Evolutionary conservation across 495 filamentous ascomycete species (phyloP).

Genomic region (Aspergillus indologenus): DNA sequence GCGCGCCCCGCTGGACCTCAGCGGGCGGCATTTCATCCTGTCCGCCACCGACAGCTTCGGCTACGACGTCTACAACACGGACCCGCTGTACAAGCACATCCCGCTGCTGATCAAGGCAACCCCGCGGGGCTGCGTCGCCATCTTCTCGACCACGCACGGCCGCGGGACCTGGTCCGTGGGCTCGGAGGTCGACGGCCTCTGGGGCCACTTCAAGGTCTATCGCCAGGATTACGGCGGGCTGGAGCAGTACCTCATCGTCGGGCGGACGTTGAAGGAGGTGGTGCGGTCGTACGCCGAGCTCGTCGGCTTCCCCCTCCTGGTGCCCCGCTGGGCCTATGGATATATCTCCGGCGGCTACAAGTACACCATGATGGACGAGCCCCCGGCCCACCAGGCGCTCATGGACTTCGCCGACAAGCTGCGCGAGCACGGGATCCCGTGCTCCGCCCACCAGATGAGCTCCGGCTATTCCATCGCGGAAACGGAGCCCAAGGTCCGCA

Average conservation of each 20-base stretch:
- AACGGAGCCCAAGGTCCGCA: constrained; percentile 61
- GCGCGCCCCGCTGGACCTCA: constrained; percentile 67
- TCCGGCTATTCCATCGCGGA: constrained; percentile 69
- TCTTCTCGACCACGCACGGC: constrained; percentile 63
- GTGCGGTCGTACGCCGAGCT: constrained; percentile 63
- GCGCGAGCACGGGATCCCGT: constrained; percentile 62
- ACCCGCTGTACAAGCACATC: constrained; percentile 72
- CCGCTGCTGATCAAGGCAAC: constrained; percentile 64
- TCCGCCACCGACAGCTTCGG: constrained; percentile 67
- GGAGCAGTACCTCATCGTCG: constrained; percentile 67
- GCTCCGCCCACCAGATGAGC: constrained; percentile 68
- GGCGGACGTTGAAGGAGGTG: constrained; percentile 60
- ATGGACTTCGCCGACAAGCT: constrained; percentile 59
- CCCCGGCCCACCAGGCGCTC: constrained; percentile 54
- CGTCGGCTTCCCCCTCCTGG: constrained; percentile 60
- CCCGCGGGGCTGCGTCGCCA: constrained; percentile 56
- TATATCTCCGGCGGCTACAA: constrained; percentile 69
- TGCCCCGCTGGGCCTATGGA: constrained; percentile 65
- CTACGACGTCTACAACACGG: constrained; percentile 66
- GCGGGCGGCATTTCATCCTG: constrained; percentile 59
- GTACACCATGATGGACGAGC: constrained; percentile 62
- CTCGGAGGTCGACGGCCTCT: constrained; percentile 67
- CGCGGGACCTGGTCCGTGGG: constrained; percentile 63
- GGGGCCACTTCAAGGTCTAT: constrained; percentile 69
- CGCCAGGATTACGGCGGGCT: constrained; percentile 67